phyloP scores from a whole-genome alignment of 805 yeast genomes.

The Starmerella apicola region DNA sequence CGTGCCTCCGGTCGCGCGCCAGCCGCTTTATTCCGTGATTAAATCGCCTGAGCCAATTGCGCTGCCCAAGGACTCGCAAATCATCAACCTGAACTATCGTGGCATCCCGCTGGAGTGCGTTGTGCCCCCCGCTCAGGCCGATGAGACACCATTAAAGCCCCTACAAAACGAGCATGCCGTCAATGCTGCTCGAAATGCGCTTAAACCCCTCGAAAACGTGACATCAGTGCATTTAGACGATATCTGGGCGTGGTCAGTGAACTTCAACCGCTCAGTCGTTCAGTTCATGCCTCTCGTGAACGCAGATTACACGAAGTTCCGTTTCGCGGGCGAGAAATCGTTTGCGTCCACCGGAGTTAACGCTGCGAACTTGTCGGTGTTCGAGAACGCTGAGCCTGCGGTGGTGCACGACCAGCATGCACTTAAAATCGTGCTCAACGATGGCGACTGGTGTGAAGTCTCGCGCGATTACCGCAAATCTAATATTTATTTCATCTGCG shows the following conservation, averaged over 20 bases:
- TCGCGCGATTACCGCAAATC: slow-evolving; percentile 41
- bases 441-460: slow-evolving; percentile 51
- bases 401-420: slow-evolving; percentile 12
- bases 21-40: slow-evolving; percentile 3
- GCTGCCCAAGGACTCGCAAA: not conserved
- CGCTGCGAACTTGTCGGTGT: not conserved
- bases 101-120: slow-evolving; percentile 3
- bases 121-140: not conserved
- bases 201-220: not conserved
- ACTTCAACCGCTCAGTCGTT: slow-evolving; percentile 3
- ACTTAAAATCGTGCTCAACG: slow-evolving; percentile 19
- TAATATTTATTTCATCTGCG: slow-evolving; percentile 48
- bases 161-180: not conserved
- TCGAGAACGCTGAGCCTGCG: slow-evolving; percentile 7
- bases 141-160: not conserved
- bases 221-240: slow-evolving; percentile 5
- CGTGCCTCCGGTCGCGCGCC: slow-evolving; percentile 5
- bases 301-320: not conserved
- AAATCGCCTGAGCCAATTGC: not conserved
- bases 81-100: not conserved
- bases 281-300: slow-evolving; percentile 10
- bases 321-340: not conserved
- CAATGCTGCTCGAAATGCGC: not conserved
- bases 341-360: slow-evolving; percentile 1
- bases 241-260: slow-evolving; percentile 15